A percentile compares a stretch with the other conserved stretches of the same genome.
Evolutionary conservation across 331 rosid species (phyloP).

Genomic region (Malus hybrid): DNA sequence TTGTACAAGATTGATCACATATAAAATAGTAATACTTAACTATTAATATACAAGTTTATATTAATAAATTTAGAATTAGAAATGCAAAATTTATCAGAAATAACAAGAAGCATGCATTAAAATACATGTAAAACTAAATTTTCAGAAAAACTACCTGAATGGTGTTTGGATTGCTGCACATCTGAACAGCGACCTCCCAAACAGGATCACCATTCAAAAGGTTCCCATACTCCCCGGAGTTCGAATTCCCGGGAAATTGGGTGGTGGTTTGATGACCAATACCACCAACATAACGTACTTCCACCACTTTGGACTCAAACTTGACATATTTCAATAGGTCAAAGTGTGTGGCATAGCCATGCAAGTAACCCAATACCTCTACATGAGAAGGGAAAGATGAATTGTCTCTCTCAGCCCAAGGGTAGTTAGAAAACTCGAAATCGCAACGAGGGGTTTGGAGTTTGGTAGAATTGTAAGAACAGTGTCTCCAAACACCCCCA

Average conservation of each 20-base stretch:
- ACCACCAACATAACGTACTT: slow-evolving; percentile 28
- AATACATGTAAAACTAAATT: background rate
- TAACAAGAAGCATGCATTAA: background rate
- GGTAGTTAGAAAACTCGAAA: slow-evolving; percentile 54
- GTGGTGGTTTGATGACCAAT: background rate
- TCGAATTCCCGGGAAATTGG: background rate
- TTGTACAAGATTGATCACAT: too few species aligned
- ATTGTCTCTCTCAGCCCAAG: slow-evolving; percentile 44
- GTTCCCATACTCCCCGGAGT: slow-evolving; percentile 23
- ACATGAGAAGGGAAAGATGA: slow-evolving; percentile 39
- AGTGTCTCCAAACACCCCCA: slow-evolving; percentile 74
- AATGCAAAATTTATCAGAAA: background rate
- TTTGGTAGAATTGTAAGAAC: slow-evolving; percentile 37
- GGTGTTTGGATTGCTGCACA: slow-evolving; percentile 2
- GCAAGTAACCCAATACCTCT: slow-evolving; percentile 43
- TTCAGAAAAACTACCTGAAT: slow-evolving; percentile 31
- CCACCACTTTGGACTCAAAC: slow-evolving; percentile 46
- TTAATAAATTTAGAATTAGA: background rate
- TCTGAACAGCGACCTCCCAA: slow-evolving; percentile 50
- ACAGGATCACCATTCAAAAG: slow-evolving; percentile 35
- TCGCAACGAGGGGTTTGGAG: slow-evolving; percentile 57
- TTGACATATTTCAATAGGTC: slow-evolving; percentile 36
- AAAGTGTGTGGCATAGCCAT: slow-evolving; percentile 40
- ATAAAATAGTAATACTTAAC: too few species aligned
- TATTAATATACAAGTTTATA: too few species aligned